Base-by-base conservation (phyloP, 805 yeast genomes). In the Yamadazyma insecticola region DNA sequence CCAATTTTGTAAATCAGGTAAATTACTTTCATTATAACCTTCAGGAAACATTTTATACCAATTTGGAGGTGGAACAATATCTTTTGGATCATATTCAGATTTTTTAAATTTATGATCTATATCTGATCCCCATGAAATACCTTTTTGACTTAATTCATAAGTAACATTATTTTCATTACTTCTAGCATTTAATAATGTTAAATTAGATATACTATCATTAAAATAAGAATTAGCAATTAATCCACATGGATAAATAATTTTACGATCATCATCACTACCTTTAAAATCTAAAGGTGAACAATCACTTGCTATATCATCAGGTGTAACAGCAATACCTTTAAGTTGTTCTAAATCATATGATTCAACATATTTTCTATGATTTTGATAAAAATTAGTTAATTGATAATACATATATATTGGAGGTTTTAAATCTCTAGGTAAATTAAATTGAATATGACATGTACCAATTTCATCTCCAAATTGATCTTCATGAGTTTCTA, bases 51-150 rank as follows among this genome's bases (percentile, higher is more conserved):
- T 63, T 41, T 74, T 70, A 24, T 60, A 66, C 98, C 98, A 90
- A 60, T 83, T 86, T 31, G 92, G 95, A 5, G 98, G 98, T 9
- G 98, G 98, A 2, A 80, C 92, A 26, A 90, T 80, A 10, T 87
- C 79, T 17, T 66, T 51, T 6, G 79, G 66, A 24, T 70, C 66
- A 53, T 92, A 89, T 32, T 64, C 45, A 1, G 97, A 82, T 50
- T 73, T 77, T 62, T 81, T 77, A 63, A 74, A 90, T 41, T 84
- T 72, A 37, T 52, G 55, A 23, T 74, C 61, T 33, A 74, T 65
- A 57, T 92, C 97, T 2, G 87, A 67, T 2, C 74, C 40, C 98
- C 98, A 90, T 4, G 97, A 82, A 33, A 90, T 90, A 4, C 76
- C 87, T 17, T 57, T 53, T 37, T 72, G 67, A 3, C 72, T 53